Base-by-base conservation (phyloP, 164 flowering plant genomes). In the Berberis vulgaris region DNA sequence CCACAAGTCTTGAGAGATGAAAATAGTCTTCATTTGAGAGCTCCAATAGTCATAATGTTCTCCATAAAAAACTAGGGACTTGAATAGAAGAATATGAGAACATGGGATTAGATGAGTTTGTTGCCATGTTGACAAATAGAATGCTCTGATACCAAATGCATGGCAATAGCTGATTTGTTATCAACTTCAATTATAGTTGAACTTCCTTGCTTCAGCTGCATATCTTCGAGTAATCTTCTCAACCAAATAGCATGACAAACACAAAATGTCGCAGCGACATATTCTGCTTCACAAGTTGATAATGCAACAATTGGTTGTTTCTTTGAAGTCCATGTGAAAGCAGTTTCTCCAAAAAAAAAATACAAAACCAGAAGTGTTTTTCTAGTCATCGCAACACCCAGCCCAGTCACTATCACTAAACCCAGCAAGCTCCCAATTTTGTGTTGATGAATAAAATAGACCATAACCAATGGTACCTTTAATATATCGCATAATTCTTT, bases 171-270 rank as follows among this genome's bases (percentile, higher is more conserved):
- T 1, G 41, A 65, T 7, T 43, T 55, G 2, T 55, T 54, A 55
- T 65, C 60, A 5, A 65, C 60, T 6, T n/a, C 13, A n/a, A 65
- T 44, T 42, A 3, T 55, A n/a, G 67, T 65, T n/a, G 60, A 50
- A 1, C 26, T 43, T 12, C 43, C 41, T 39, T 43, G 49, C 10
- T 7, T 2, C 1, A 53, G 7, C 2, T 4, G 2, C 1, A 65
- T 8, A 1, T 43, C 47, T 9, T 56, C 47, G 3, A 57, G n/a
- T 42, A 56, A 38, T 3, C 1, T 57, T 9, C 60, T 3, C 12
- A 57, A 57, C 60, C 45, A 57, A 41, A 57, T 41, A 41, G 60
- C 60, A 7, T 57, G 60, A 57, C 60, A 11, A 40, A 12, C 2
- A 41, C 60, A 6, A 26, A 6, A 57, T 7, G 45, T 3, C 0